Percentiles rank a stretch among this genome's conserved stretches.
Conservation (phyloP, 2,329 filamentous ascomycete species). For the Talaromyces marneffei region DNA sequence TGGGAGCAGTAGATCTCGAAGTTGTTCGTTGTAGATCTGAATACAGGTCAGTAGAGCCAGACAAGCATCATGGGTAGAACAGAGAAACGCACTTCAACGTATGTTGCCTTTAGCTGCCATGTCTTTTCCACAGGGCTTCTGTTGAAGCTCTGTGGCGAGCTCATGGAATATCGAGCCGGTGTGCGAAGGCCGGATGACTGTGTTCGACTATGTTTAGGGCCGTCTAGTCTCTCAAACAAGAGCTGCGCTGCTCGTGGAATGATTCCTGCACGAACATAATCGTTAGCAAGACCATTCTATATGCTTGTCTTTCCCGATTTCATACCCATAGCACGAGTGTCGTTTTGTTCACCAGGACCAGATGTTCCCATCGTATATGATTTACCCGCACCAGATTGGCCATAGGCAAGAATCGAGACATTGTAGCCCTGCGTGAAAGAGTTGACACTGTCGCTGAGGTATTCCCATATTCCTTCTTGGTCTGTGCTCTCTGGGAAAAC, state of each 20-base stretch:
- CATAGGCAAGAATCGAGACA: slow-evolving; percentile 93
- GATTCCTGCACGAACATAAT: slow-evolving; percentile 61
- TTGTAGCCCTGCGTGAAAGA: slow-evolving; percentile 96
- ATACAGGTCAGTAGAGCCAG: slow-evolving; percentile 18
- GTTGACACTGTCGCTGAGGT: slow-evolving; percentile 79
- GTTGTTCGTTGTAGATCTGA: slow-evolving; percentile 93
- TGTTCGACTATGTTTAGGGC: slow-evolving; percentile 52
- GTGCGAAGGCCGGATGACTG: slow-evolving; percentile 73
- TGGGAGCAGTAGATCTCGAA: slow-evolving; percentile 80
- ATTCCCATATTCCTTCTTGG: slow-evolving; percentile 92
- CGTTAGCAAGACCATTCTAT: background rate
- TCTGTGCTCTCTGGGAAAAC: slow-evolving; percentile 79
- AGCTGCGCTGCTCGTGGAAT: slow-evolving; percentile 82
- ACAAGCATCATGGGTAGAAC: background rate
- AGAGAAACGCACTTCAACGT: slow-evolving; percentile 60
- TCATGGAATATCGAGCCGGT: slow-evolving; percentile 69
- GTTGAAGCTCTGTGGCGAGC: slow-evolving; percentile 45
- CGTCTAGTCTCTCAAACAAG: slow-evolving; percentile 81
- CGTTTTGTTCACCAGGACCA: slow-evolving; percentile 68
- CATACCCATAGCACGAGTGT: slow-evolving; percentile 72
- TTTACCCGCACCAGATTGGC: slow-evolving; percentile 95
- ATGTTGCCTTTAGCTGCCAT: slow-evolving; percentile 91
- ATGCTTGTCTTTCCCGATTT: slow-evolving; percentile 12
- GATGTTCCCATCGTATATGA: slow-evolving; percentile 99
- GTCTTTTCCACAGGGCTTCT: slow-evolving; percentile 57